These are phyloP conservation scores for Trichoderma hamatum DNA, from an alignment of 2,329 filamentous ascomycete genomes.

Conservation along the genomic window DNA sequence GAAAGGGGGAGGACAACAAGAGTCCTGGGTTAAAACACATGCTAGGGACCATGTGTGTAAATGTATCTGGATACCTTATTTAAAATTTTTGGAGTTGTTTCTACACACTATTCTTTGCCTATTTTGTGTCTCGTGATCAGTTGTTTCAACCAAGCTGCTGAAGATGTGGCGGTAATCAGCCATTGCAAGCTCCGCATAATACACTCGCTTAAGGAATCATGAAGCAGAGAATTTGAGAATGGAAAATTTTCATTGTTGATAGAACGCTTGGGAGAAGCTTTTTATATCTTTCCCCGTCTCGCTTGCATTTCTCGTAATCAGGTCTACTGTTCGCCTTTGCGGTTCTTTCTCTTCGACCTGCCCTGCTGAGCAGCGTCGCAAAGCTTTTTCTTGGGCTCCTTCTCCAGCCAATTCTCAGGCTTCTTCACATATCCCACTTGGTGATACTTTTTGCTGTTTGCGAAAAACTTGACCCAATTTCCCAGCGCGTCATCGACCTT, in stretches of 20 bases:
- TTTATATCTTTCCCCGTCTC: too few relatives aligned
- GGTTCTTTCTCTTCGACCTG: conserved; percentile 48
- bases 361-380: conserved; percentile 70
- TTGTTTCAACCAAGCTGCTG: neutral
- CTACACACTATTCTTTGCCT: neutral
- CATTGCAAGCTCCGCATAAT: neutral
- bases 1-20: conserved; percentile 16
- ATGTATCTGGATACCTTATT: conserved; percentile 27
- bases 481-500: conserved; percentile 68
- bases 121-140: neutral
- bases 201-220: neutral
- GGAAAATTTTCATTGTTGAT: neutral
- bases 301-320: neutral
- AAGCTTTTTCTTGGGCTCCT: conserved; percentile 62
- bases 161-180: neutral
- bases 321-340: conserved; percentile 38
- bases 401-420: conserved; percentile 63
- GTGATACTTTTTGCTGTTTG: conserved; percentile 76
- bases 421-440: conserved; percentile 75
- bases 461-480: conserved; percentile 86
- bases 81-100: conserved; percentile 14
- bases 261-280: neutral
- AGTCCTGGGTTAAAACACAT: conserved; percentile 25
- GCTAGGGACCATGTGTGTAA: conserved; percentile 25
- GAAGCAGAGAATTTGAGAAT: neutral